Percentiles rank a stretch among this genome's conserved stretches.
These are phyloP conservation scores for Cladosporium halotolerans DNA, from an alignment of 2,329 filamentous ascomycete species.

Conservation along the genomic window DNA sequence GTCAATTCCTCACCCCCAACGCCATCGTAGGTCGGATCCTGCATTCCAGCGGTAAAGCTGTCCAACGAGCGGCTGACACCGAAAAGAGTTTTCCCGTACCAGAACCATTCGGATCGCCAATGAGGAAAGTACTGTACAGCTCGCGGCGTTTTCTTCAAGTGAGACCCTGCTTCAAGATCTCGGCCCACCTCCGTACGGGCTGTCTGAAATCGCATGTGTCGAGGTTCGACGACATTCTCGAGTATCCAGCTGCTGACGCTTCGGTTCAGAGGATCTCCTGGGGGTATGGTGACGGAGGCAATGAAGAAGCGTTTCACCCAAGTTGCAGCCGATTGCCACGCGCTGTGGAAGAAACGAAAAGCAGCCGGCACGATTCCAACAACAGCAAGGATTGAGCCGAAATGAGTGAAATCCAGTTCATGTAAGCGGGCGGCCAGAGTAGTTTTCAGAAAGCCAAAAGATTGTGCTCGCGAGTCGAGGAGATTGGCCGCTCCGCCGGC, in stretches of 20 bases:
- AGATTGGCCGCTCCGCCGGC: slow-evolving; percentile 17
- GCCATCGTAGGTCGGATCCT: slow-evolving; percentile 20
- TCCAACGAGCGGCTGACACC: slow-evolving; percentile 16
- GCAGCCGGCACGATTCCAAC: slow-evolving; percentile 19
- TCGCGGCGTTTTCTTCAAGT: slow-evolving; percentile 19
- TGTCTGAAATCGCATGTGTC: slow-evolving; percentile 19
- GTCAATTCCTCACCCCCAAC: slow-evolving; percentile 23
- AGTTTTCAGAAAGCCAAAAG: slow-evolving; percentile 15
- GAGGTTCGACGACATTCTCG: slow-evolving; percentile 19
- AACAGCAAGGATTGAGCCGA: slow-evolving; percentile 21
- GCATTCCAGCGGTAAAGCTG: slow-evolving; percentile 17
- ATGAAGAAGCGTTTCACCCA: slow-evolving; percentile 22
- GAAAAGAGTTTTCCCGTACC: slow-evolving; percentile 16
- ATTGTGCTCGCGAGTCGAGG: slow-evolving; percentile 9
- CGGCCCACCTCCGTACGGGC: slow-evolving; percentile 19
- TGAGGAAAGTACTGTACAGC: slow-evolving; percentile 20
- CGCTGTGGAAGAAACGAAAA: slow-evolving; percentile 14
- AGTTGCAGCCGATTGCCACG: slow-evolving; percentile 17
- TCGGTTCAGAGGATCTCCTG: slow-evolving; percentile 20
- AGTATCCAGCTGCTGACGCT: slow-evolving; percentile 22
- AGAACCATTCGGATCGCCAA: slow-evolving; percentile 21
- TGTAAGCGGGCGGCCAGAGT: slow-evolving; percentile 14
- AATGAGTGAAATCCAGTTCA: slow-evolving; percentile 20
- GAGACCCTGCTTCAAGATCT: slow-evolving; percentile 17
- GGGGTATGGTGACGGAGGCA: slow-evolving; percentile 19